Base-by-base conservation (phyloP, 1,284 basidiomycete genomes). In the Coniophora puteana region DNA sequence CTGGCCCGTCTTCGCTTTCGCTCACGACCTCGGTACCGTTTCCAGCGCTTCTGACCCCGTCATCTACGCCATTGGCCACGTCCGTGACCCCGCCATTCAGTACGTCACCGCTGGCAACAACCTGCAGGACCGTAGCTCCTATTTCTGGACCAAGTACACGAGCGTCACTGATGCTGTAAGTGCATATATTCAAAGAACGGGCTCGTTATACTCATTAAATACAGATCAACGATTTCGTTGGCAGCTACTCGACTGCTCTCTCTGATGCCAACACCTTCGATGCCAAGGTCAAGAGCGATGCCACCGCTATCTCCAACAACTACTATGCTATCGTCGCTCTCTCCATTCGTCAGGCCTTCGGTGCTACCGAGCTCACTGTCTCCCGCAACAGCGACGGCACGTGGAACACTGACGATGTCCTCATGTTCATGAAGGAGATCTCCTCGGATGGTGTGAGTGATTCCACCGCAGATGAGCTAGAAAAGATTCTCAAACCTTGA, bases 361-460 rank as follows among this genome's bases (percentile, higher is more conserved):
- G 68, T 22, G 74, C 78, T 3, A 72, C 67, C 18, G 83, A 86
- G 47, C 67, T 82, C 45, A 83, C 80, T 2, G 53, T 81, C n/a
- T 74, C 76, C 18, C 74, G 73, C 51, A 71, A 65, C 22, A 59
- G 57, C 28, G 57, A 68, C 42, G 75, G 76, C 3, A 61, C 68
- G 4, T 78, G 71, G 61, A 80, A 84, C 56, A 73, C 74, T 0
- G 61, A 53, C 25, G 79, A 83, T 54, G 55, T 80, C 8, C 53
- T 82, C 27, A 65, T 81, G 23, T 84, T 83, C 59, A 67, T 83
- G 67, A 83, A 83, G 64, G 80, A 85, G 55, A 83, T 85, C 23
- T 83, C 80, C 3, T 81, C 78, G 46, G 72, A 81, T 46, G 79
- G 78, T 10, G 79, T 80, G 46, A 41, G 75, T 61, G 5, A 44